Percentiles rank a stretch among this genome's conserved stretches.
Conservation (phyloP, 371 early-diverging fungal species). For the Mucor irregularis region DNA sequence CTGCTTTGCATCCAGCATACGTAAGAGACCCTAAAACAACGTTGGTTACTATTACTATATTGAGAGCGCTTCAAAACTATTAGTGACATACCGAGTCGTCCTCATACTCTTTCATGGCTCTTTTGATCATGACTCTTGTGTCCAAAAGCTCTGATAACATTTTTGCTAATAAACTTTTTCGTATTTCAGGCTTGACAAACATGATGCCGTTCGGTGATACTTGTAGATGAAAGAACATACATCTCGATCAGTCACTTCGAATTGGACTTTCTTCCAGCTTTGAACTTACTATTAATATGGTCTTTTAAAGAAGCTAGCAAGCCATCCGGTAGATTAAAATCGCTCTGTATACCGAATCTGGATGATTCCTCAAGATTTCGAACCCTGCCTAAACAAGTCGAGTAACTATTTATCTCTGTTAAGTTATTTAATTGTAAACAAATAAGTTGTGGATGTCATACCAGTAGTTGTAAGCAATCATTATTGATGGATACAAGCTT, state of each 20-base stretch:
- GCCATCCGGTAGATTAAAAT: conserved; percentile 16
- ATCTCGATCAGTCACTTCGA: not conserved
- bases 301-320: conserved; percentile 60
- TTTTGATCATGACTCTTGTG: conserved; percentile 87
- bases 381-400: conserved; percentile 79
- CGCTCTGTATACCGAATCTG: conserved; percentile 42
- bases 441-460: no score
- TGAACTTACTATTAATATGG: conserved; percentile 57
- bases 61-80: no score
- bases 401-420: conserved; percentile 56
- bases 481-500: conserved; percentile 89
- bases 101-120: conserved; percentile 75
- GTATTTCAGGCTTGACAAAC: conserved; percentile 77
- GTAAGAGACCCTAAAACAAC: conserved; percentile 39
- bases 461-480: conserved; percentile 95
- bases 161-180: conserved; percentile 72
- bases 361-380: conserved; percentile 37
- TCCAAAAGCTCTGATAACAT: conserved; percentile 88
- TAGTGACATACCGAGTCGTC: conserved; percentile 57
- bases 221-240: conserved; percentile 17
- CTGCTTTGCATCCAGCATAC: conserved; percentile 77
- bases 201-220: conserved; percentile 84
- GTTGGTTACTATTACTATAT: no score
- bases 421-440: no score
- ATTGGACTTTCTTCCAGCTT: not conserved